phyloP scores from a whole-genome alignment of 371 early-diverging fungal genomes.

The Zychaea mexicana region DNA sequence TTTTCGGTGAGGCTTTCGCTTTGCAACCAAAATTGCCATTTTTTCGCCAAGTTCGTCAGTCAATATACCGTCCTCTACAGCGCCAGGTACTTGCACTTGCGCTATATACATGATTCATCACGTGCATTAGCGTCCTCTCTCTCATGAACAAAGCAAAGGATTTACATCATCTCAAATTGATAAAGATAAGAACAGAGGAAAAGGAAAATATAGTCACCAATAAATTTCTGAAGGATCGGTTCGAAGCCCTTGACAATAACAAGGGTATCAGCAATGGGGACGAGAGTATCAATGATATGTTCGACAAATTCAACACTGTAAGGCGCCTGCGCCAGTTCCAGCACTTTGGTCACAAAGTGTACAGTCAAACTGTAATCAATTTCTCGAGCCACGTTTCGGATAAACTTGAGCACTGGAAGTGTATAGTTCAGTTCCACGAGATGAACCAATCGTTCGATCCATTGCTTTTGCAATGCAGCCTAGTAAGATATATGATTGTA shows the following conservation, averaged over 20 bases:
- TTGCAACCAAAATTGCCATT: neutral
- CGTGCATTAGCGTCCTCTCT: too few relatives aligned
- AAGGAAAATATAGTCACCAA: neutral
- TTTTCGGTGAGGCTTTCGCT: conserved; percentile 2
- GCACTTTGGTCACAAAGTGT: conserved; percentile 56
- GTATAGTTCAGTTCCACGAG: conserved; percentile 64
- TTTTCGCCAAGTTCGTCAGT: neutral
- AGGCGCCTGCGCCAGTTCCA: conserved; percentile 51
- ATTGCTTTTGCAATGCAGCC: conserved; percentile 63
- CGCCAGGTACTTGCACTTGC: neutral
- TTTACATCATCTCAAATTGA: neutral
- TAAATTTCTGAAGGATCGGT: neutral
- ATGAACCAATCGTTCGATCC: conserved; percentile 66
- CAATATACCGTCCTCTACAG: neutral
- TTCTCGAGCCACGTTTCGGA: conserved; percentile 42
- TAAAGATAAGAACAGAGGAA: neutral
- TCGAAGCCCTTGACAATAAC: conserved; percentile 20
- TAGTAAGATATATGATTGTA: conserved; percentile 22
- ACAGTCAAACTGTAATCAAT: conserved; percentile 62
- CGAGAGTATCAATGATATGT: conserved; percentile 49
- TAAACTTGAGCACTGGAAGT: conserved; percentile 60
- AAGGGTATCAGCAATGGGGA: conserved; percentile 45
- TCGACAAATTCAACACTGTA: conserved; percentile 50
- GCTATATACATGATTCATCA: too few relatives aligned
- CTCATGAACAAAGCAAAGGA: neutral